Percentiles rank a stretch among this genome's conserved stretches.
Conservation (phyloP, 192 early-diverging fungal species). For the Diversispora eburnea region DNA sequence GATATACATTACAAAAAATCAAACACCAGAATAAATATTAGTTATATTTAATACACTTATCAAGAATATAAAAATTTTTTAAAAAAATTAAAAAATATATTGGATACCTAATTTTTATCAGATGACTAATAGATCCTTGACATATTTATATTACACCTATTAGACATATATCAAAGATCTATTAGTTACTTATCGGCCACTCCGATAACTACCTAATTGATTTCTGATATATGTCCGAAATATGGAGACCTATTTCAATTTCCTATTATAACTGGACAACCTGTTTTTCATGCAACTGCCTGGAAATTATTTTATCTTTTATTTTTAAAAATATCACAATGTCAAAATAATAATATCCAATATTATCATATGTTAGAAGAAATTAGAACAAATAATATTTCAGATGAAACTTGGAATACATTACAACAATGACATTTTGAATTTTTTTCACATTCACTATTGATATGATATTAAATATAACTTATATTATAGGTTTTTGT, state of each 20-base stretch:
- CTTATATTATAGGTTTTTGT: background rate
- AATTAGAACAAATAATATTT: background rate
- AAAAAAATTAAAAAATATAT: no score
- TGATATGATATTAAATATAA: background rate
- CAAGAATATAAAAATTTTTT: no score
- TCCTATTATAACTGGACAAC: background rate
- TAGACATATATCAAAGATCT: no score
- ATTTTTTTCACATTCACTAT: background rate
- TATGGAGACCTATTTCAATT: background rate
- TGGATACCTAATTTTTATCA: no score
- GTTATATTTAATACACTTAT: no score
- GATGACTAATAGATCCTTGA: no score
- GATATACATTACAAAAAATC: no score
- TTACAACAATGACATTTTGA: background rate
- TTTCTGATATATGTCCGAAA: no score
- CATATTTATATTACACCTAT: no score
- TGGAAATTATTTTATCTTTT: conserved; percentile 2
- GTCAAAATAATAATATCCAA: background rate
- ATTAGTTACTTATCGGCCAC: no score
- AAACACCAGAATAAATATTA: no score
- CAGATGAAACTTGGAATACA: background rate
- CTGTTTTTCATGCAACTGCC: background rate
- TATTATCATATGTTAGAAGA: background rate
- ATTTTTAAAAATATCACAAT: background rate
- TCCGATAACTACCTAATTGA: no score